Base-by-base conservation (phyloP, 225 moss, liverwort and hornwort species). In the Physcomitrium patens region DNA sequence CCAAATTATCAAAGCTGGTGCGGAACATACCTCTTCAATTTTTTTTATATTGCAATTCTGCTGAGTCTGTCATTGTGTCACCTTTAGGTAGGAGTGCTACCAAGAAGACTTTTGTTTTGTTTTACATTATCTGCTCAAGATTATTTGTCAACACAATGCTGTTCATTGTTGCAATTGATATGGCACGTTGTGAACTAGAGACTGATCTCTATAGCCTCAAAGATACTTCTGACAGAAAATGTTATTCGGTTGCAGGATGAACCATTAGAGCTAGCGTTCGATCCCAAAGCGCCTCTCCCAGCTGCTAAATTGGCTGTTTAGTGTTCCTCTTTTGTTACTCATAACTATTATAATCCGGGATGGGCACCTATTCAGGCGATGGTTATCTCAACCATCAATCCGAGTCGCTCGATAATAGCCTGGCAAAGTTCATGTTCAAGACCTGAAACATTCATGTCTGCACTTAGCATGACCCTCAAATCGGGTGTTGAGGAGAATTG, bases 1-100 rank as follows among this genome's bases (percentile, higher is more conserved):
- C 61, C 8, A 82, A 80, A 77, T 58, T 74, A 5, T 63, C 79
- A 44, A 80, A 82, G 67, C 76, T 82, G 86, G 82, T 86, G 77
- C 19, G 31, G 5, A 37, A 37, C 31, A 37, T 7, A 37, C 1
- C 24, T 18, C 19, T 28, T 44, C 24, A 43, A 54, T 9, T 22
- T 43, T 44, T 0, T 37, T 1, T 37, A 9, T 44, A 26, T 8
- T 52, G 7, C 5, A 4, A 37, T 24, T 24, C 31, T 47, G 2
- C 26, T n/a, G 51, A 44, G 27, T 51, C 42, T 26, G 14, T 27
- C 45, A 52, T 17, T 1, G 16, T 13, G 14, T 65, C 5, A 41
- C 31, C 31, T 48, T 50, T 0, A 37, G 31, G 23, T 18, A 60
- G 15, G 63, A 47, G 37, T 46, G 37, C 49, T 37, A 37, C 31